phyloP scores from a whole-genome alignment of 2,329 filamentous ascomycete species.

The Stenocarpella maydis region DNA sequence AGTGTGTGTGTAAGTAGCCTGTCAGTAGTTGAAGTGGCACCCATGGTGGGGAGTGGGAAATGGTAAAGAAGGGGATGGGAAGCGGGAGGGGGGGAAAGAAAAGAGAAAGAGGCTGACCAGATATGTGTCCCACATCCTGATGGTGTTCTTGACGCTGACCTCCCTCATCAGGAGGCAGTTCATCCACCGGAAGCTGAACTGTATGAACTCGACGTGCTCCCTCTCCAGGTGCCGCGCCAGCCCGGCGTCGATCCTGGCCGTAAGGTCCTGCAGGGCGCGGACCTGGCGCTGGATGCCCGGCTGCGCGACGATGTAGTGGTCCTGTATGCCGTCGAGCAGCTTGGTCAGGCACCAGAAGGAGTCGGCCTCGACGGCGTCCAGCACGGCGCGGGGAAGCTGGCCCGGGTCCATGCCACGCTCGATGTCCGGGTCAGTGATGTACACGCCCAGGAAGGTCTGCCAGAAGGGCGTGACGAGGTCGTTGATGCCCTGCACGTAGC shows the following conservation, averaged over 20 bases:
- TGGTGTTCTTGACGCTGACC: slow-evolving; percentile 94
- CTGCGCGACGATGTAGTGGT: slow-evolving; percentile 98
- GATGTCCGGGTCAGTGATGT: slow-evolving; percentile 93
- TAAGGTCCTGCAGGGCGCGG: slow-evolving; percentile 85
- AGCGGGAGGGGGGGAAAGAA: background rate
- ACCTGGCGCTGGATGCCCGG: slow-evolving; percentile 97
- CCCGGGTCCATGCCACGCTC: slow-evolving; percentile 97
- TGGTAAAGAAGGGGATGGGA: background rate
- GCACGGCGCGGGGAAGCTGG: slow-evolving; percentile 85
- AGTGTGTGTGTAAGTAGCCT: background rate
- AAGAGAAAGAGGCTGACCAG: slow-evolving; percentile 67
- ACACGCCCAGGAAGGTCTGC: slow-evolving; percentile 94
- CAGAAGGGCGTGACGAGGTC: slow-evolving; percentile 97
- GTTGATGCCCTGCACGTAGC: slow-evolving; percentile 98
- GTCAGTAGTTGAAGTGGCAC: slow-evolving; percentile 9
- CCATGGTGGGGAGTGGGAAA: background rate
- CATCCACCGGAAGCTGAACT: slow-evolving; percentile 99
- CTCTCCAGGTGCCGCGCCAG: slow-evolving; percentile 89
- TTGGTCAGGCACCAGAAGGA: slow-evolving; percentile 99
- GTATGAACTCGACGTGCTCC: slow-evolving; percentile 96
- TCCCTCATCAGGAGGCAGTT: slow-evolving; percentile 98
- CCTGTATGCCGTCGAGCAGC: slow-evolving; percentile 96
- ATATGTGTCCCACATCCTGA: slow-evolving; percentile 99
- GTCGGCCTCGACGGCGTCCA: slow-evolving; percentile 97
- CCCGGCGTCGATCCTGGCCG: slow-evolving; percentile 83